phyloP scores from a whole-genome alignment of 495 filamentous ascomycete species.

The Tuber microsphaerosporum region DNA sequence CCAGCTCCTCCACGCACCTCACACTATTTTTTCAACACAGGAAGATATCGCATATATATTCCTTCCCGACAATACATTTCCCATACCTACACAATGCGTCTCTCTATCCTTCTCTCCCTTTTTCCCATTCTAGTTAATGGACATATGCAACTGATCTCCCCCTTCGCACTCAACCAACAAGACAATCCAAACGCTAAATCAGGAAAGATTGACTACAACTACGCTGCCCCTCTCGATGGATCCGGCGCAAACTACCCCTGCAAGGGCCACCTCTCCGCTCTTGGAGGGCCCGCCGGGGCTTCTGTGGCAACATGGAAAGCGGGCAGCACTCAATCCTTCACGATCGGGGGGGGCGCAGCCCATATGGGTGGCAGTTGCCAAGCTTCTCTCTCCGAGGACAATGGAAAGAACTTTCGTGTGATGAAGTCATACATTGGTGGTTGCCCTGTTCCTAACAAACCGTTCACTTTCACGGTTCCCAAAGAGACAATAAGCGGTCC shows the following conservation, averaged over 20 bases:
- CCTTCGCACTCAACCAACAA: conserved; percentile 51
- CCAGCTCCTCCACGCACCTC: neutral
- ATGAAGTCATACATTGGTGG: conserved; percentile 59
- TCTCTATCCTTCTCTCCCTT: conserved; percentile 43
- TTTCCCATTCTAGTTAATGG: conserved; percentile 44
- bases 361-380: conserved; percentile 64
- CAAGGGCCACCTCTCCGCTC: conserved; percentile 56
- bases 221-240: conserved; percentile 47
- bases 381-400: conserved; percentile 56
- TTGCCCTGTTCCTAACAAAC: conserved; percentile 49
- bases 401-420: conserved; percentile 54
- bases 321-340: conserved; percentile 54
- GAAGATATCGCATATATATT: neutral
- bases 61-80: neutral
- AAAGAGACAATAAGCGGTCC: conserved; percentile 41
- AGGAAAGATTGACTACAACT: conserved; percentile 52
- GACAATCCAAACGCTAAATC: conserved; percentile 47
- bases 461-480: conserved; percentile 59
- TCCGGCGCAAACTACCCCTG: conserved; percentile 55
- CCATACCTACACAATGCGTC: neutral
- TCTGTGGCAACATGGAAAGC: conserved; percentile 50
- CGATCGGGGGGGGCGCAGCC: conserved; percentile 50
- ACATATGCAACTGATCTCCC: conserved; percentile 57
- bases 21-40: neutral
- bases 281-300: conserved; percentile 47